These are phyloP conservation scores for Colletotrichum trifolii DNA, from an alignment of 2,329 filamentous ascomycete species.

Conservation along the genomic window DNA sequence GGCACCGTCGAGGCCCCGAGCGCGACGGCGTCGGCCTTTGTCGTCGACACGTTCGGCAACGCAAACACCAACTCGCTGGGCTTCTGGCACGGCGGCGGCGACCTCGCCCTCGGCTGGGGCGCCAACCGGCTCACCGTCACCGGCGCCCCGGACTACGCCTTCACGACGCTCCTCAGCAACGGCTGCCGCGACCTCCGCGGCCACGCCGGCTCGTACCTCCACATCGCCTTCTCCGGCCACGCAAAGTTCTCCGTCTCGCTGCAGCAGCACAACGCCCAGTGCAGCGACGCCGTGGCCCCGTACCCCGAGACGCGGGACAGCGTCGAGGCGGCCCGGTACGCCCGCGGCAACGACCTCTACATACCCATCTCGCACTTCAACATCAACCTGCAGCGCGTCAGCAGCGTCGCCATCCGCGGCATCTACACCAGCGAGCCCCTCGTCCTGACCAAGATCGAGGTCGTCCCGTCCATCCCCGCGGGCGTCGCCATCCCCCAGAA, in stretches of 20 bases:
- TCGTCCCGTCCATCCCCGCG: slow-evolving; percentile 65
- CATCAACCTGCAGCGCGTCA: slow-evolving; percentile 65
- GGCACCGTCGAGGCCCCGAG: slow-evolving; percentile 61
- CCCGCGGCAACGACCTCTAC: slow-evolving; percentile 67
- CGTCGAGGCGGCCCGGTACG: slow-evolving; percentile 71
- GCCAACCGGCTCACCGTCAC: slow-evolving; percentile 59
- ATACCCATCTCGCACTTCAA: slow-evolving; percentile 75
- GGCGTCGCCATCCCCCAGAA: slow-evolving; percentile 66
- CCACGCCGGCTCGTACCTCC: slow-evolving; percentile 69
- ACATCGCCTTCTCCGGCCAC: slow-evolving; percentile 72
- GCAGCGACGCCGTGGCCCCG: slow-evolving; percentile 64
- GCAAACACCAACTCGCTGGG: slow-evolving; percentile 66
- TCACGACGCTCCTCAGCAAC: slow-evolving; percentile 65
- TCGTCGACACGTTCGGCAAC: slow-evolving; percentile 71
- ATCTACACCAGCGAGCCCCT: slow-evolving; percentile 68
- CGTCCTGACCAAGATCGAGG: slow-evolving; percentile 67
- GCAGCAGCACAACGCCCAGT: slow-evolving; percentile 73
- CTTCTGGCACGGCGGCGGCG: slow-evolving; percentile 75
- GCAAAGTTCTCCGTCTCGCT: slow-evolving; percentile 72
- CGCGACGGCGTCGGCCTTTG: slow-evolving; percentile 58
- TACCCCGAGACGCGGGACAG: slow-evolving; percentile 77
- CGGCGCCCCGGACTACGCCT: slow-evolving; percentile 62
- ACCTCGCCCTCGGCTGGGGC: slow-evolving; percentile 65
- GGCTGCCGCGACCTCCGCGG: slow-evolving; percentile 61
- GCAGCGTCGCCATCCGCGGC: slow-evolving; percentile 72